Base-by-base conservation (phyloP, 116 monocot species). In the Zostera marina region DNA sequence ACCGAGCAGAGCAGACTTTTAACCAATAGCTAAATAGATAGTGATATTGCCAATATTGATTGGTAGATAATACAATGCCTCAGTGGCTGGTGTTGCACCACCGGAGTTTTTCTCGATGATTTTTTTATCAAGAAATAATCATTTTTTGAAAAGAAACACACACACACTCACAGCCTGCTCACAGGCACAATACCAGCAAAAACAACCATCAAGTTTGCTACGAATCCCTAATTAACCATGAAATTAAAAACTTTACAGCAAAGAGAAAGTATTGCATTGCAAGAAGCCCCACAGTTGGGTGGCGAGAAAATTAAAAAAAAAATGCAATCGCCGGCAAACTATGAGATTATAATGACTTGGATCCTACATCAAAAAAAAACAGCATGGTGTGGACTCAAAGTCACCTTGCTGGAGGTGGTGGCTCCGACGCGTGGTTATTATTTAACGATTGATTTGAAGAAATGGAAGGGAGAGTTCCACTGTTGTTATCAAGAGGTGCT, bases 361-460 rank as follows among this genome's bases (percentile, higher is more conserved):
- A 58, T 23, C 60, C 60, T 60, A 60, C 10, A 60, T 60, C 7
- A 19, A 46, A n/a, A 24, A 46, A 24, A 2, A 46, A 24, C 32
- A 22, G n/a, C 16, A 11, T 11, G 19, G 3, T 58, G 39, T 17
- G 13, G 15, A 39, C 10, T 20, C 4, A 12, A n/a, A 19, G 66
- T 93, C 81, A 88, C 81, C 93, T 79, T 17, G 81, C 16, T 8
- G 77, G 66, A 43, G 75, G 61, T 1, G 77, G 66, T 24, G 75
- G 61, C 3, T 94, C 88, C 32, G 88, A 77, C 42, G 77, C 62
- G 66, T 88, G 94, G 59, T 59, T 81, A 52, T 62, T 82, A 51
- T 20, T 51, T 54, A 84, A 44, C 44, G 77, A 65, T 8, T 81
- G 81, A 49, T 80, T 84, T 7, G 87, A 78, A 7, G 80, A 42